Conservation (phyloP, 208 protist genomes). For the Acanthamoeba sp. region DNA sequence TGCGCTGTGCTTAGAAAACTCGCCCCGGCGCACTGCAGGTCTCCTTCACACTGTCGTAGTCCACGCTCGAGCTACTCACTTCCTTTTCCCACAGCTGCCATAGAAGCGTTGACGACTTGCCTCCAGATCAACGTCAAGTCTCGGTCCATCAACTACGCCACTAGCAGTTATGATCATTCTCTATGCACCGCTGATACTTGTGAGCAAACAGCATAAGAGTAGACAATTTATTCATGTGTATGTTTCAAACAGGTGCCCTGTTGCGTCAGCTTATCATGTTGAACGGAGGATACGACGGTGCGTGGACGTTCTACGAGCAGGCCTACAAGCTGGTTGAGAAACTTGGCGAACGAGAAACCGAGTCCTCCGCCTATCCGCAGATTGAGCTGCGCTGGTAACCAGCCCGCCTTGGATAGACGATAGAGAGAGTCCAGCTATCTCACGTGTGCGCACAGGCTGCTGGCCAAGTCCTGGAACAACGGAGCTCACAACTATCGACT, state of each 20-base stretch:
- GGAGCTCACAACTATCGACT: slow-evolving; percentile 16
- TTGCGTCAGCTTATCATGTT: slow-evolving; percentile 12
- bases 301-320: slow-evolving; percentile 12
- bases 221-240: no score
- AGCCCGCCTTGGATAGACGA: no score
- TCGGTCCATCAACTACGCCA: neutral
- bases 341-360: neutral
- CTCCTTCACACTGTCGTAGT: no score
- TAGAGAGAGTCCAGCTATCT: neutral
- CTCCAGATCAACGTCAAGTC: neutral
- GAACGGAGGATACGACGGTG: neutral
- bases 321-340: neutral
- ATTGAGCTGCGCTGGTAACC: slow-evolving; percentile 37
- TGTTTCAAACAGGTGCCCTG: neutral
- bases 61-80: no score
- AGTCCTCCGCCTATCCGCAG: neutral
- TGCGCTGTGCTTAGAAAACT: neutral
- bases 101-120: neutral
- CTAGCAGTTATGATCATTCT: neutral
- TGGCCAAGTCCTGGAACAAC: slow-evolving; percentile 25
- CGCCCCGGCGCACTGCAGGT: neutral
- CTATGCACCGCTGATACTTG: neutral
- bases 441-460: neutral
- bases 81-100: neutral
- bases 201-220: neutral